Conservation (phyloP, 2,329 filamentous ascomycete species). For the Diaporthe humulicola region DNA sequence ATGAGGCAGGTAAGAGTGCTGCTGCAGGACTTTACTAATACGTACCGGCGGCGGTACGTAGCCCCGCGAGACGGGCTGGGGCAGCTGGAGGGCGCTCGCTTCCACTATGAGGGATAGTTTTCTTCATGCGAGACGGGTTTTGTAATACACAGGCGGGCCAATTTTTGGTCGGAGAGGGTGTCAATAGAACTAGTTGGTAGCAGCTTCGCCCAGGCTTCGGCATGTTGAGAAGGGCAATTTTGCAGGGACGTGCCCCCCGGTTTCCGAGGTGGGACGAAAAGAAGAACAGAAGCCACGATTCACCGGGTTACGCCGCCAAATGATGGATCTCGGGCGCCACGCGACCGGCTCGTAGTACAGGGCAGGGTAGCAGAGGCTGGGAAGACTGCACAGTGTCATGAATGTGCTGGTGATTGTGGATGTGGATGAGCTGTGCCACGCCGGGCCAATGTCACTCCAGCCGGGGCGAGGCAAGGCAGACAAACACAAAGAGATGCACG, state of each 20-base stretch:
- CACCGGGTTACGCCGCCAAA: not conserved
- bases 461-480: not conserved
- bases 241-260: not conserved
- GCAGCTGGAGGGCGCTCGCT: slow-evolving; percentile 86
- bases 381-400: not conserved
- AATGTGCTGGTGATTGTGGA: not conserved
- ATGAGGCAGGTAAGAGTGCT: slow-evolving; percentile 84
- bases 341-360: not conserved
- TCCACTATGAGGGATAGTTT: slow-evolving; percentile 79
- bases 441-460: not conserved
- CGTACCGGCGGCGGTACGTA: slow-evolving; percentile 92
- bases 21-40: slow-evolving; percentile 96
- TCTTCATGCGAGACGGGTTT: not conserved
- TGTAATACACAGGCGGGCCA: slow-evolving; percentile 4
- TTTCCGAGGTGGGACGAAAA: not conserved
- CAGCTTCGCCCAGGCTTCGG: not conserved
- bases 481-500: not conserved
- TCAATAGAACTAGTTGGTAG: slow-evolving; percentile 20
- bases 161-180: not conserved
- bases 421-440: not conserved
- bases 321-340: not conserved
- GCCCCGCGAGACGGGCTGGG: slow-evolving; percentile 94
- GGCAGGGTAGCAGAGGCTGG: not conserved
- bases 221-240: not conserved
- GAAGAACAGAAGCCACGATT: not conserved